A percentile compares a stretch with the other conserved stretches of the same genome.
phyloP scores from a whole-genome alignment of 495 filamentous ascomycete species.

The Talaromyces trachyspermus region DNA sequence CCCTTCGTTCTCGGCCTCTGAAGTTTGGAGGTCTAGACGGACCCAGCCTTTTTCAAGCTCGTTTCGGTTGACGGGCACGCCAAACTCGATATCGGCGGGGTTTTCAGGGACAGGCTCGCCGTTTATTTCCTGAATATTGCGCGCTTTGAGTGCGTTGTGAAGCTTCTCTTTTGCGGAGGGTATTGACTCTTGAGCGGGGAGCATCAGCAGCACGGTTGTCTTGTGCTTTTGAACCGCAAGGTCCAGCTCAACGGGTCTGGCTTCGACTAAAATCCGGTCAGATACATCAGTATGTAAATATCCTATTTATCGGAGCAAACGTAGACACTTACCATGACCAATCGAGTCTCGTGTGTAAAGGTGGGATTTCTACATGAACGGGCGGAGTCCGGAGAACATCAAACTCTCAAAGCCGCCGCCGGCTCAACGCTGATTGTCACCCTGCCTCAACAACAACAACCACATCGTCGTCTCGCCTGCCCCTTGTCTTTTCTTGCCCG shows the following conservation, averaged over 20 bases:
- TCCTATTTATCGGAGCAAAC: no score
- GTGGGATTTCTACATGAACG: not conserved
- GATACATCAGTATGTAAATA: no score
- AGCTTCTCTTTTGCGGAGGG: slow-evolving; percentile 54
- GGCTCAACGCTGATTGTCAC: no score
- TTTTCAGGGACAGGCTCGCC: slow-evolving; percentile 39
- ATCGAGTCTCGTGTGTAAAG: not conserved
- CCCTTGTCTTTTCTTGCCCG: not conserved
- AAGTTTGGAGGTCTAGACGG: slow-evolving; percentile 29
- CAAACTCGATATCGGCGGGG: slow-evolving; percentile 45
- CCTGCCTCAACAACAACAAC: not conserved
- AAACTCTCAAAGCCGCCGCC: no score
- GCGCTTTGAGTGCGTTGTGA: slow-evolving; percentile 42
- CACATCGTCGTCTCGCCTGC: not conserved
- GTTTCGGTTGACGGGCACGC: slow-evolving; percentile 44
- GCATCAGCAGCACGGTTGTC: slow-evolving; percentile 68
- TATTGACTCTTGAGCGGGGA: slow-evolving; percentile 54
- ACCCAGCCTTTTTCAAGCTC: slow-evolving; percentile 54
- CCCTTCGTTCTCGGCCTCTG: slow-evolving; percentile 33
- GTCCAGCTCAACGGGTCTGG: slow-evolving; percentile 45
- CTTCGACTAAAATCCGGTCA: slow-evolving; percentile 14
- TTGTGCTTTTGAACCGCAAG: slow-evolving; percentile 73
- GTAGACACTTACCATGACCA: no score
- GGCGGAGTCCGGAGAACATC: not conserved
- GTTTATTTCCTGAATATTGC: slow-evolving; percentile 36